Conservation (phyloP, 345 rosid genomes). For the Salix dunnii region DNA sequence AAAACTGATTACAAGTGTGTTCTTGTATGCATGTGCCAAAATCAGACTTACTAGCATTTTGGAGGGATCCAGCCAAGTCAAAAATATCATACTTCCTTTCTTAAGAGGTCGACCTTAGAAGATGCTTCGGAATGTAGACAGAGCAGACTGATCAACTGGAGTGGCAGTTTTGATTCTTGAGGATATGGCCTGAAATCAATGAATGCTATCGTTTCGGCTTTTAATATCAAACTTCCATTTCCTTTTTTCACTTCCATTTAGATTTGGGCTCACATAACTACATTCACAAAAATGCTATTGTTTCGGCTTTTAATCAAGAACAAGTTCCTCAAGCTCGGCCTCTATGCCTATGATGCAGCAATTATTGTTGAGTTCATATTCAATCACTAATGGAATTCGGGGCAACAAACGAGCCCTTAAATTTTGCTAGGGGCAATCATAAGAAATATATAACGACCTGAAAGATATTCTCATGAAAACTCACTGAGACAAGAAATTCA, state of each 20-base stretch:
- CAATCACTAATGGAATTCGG: not conserved
- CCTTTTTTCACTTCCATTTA: not conserved
- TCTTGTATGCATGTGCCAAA: not conserved
- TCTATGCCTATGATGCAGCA: not conserved
- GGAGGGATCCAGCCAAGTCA: slow-evolving; percentile 68
- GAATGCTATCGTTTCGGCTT: too few species aligned
- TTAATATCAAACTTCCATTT: not conserved
- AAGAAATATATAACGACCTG: too few species aligned
- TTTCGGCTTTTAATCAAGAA: not conserved
- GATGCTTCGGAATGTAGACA: slow-evolving; percentile 56
- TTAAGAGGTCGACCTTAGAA: slow-evolving; percentile 69
- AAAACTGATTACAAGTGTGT: not conserved
- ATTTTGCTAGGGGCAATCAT: too few species aligned
- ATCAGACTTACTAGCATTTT: slow-evolving; percentile 64
- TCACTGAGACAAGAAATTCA: too few species aligned
- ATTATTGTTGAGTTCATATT: not conserved
- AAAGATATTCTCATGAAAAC: too few species aligned
- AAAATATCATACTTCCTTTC: slow-evolving; percentile 63
- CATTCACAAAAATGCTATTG: not conserved
- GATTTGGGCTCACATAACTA: not conserved
- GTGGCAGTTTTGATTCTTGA: slow-evolving; percentile 61
- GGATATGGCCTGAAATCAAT: slow-evolving; percentile 46
- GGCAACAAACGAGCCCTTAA: too few species aligned
- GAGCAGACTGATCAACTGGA: slow-evolving; percentile 51
- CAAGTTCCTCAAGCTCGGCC: not conserved